These are phyloP conservation scores for Penicillium nucicola DNA, from an alignment of 495 filamentous ascomycete species.

Conservation along the genomic window DNA sequence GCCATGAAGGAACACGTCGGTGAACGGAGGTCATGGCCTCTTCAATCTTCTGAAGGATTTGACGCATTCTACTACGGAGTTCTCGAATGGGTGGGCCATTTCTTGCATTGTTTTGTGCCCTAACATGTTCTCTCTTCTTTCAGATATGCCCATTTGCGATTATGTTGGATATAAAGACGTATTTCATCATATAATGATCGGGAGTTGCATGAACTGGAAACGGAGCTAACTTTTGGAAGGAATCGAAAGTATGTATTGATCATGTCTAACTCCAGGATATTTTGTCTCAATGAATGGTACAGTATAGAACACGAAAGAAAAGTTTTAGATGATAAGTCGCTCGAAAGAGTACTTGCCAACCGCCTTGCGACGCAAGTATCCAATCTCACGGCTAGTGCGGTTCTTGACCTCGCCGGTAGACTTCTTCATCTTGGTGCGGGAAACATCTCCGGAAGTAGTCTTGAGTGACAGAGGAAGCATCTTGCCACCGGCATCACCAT, in stretches of 20 bases:
- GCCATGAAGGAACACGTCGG: too few species aligned
- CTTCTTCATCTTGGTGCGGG: slow-evolving; percentile 41
- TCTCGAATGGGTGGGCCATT: too few species aligned
- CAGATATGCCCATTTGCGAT: too few species aligned
- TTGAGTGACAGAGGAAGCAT: slow-evolving; percentile 70
- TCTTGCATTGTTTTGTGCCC: too few species aligned
- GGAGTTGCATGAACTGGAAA: too few species aligned
- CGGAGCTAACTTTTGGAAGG: not conserved
- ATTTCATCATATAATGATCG: too few species aligned
- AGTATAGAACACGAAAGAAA: slow-evolving; percentile 21
- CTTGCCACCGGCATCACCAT: slow-evolving; percentile 36
- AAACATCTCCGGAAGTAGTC: slow-evolving; percentile 57
- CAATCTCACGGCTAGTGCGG: slow-evolving; percentile 66
- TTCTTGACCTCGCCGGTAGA: slow-evolving; percentile 55
- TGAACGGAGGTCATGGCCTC: too few species aligned
- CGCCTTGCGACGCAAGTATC: slow-evolving; percentile 66
- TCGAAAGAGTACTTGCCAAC: slow-evolving; percentile 76
- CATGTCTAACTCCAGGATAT: slow-evolving; percentile 23
- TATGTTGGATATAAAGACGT: too few species aligned
- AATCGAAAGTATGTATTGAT: slow-evolving; percentile 5
- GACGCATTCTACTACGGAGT: too few species aligned
- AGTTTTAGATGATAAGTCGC: slow-evolving; percentile 56
- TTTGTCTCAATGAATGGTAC: slow-evolving; percentile 17
- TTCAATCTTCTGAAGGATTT: too few species aligned
- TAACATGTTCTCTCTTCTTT: too few species aligned